Conservation (phyloP, 257 asterid genomes). For the Jacaranda copaia region DNA sequence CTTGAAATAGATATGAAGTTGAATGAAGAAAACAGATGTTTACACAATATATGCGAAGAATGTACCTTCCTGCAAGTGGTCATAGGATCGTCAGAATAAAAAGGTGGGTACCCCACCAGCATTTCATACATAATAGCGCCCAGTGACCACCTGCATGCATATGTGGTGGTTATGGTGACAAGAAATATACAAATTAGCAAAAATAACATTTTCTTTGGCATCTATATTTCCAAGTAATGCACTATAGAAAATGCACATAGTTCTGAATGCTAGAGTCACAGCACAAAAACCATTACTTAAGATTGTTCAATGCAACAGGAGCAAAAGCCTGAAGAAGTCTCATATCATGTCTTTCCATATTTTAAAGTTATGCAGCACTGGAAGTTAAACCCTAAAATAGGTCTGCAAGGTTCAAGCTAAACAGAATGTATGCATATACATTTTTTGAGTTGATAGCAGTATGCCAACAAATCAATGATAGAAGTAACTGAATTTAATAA, state of each 20-base stretch:
- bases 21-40: constrained; percentile 20
- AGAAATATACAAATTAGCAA: constrained; percentile 1
- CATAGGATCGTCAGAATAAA: constrained; percentile 70
- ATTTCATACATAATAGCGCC: constrained; percentile 79
- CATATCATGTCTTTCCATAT: neutral
- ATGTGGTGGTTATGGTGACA: constrained; percentile 32
- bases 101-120: constrained; percentile 77
- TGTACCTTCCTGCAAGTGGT: constrained; percentile 72
- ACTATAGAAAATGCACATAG: constrained; percentile 6
- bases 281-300: neutral
- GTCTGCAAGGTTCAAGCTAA: constrained; percentile 24
- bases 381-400: neutral
- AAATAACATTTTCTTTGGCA: constrained; percentile 10
- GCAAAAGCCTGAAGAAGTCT: neutral
- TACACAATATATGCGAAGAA: neutral
- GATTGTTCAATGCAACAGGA: neutral
- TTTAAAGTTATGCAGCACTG: neutral
- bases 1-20: constrained; percentile 12
- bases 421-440: constrained; percentile 18
- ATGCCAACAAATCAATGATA: constrained; percentile 11
- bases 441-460: neutral
- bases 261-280: constrained; percentile 11
- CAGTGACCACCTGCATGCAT: constrained; percentile 67
- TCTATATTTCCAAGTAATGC: constrained; percentile 23
- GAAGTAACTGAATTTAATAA: neutral